These are phyloP conservation scores for Aspergillus steynii DNA, from an alignment of 495 filamentous ascomycete genomes.

Conservation along the genomic window DNA sequence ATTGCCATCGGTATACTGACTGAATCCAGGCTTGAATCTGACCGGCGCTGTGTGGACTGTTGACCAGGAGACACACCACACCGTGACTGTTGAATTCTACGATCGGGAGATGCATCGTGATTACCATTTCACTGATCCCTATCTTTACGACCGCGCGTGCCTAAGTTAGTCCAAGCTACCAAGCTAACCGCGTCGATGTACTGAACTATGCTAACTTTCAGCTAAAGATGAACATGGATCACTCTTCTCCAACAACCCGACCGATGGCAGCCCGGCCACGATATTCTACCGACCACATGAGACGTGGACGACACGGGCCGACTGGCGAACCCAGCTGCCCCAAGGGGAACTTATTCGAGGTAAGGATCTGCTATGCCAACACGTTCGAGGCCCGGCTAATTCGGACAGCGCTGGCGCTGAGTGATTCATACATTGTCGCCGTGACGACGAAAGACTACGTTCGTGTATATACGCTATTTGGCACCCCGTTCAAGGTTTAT, in stretches of 20 bases:
- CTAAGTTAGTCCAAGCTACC: slow-evolving; percentile 48
- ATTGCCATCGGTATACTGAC: slow-evolving; percentile 25
- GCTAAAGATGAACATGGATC: slow-evolving; percentile 73
- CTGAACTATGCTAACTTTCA: slow-evolving; percentile 32
- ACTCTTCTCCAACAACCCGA: slow-evolving; percentile 80
- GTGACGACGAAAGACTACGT: slow-evolving; percentile 85
- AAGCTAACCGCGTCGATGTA: neutral
- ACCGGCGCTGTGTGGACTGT: slow-evolving; percentile 96
- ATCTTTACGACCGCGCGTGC: slow-evolving; percentile 94
- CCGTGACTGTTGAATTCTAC: slow-evolving; percentile 96
- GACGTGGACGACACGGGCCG: slow-evolving; percentile 86
- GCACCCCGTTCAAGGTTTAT: slow-evolving; percentile 83
- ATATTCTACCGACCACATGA: slow-evolving; percentile 98
- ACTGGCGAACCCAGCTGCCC: slow-evolving; percentile 87
- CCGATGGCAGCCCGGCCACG: slow-evolving; percentile 66
- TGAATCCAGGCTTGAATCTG: slow-evolving; percentile 68
- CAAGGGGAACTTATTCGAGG: slow-evolving; percentile 72
- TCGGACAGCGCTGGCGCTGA: slow-evolving; percentile 75
- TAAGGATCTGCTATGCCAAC: slow-evolving; percentile 20
- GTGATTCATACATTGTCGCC: slow-evolving; percentile 85
- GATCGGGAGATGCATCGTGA: slow-evolving; percentile 87
- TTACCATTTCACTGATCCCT: slow-evolving; percentile 95
- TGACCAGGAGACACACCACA: slow-evolving; percentile 91
- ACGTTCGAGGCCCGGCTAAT: slow-evolving; percentile 11
- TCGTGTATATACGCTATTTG: slow-evolving; percentile 88